Evolutionary conservation across 139 green algal species (phyloP).

Genomic region (Chlorella vulgaris): DNA sequence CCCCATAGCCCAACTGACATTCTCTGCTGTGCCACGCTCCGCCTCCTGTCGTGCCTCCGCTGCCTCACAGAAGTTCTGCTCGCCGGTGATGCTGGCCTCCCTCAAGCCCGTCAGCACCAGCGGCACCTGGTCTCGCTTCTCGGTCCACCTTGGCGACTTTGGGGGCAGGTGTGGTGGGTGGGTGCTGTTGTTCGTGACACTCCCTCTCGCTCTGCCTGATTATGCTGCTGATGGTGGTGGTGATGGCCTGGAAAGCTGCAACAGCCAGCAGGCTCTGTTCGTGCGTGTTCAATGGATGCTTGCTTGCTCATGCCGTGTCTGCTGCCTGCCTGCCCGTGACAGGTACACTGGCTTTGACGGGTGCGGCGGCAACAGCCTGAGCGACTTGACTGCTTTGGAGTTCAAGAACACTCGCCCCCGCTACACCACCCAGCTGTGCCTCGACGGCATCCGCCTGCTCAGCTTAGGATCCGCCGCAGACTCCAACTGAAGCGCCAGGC

Average conservation of each 20-base stretch:
- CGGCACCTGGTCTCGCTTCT: neutral
- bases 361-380: slow-evolving; percentile 1
- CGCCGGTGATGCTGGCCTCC: neutral
- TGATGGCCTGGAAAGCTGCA: too few relatives aligned
- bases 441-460: slow-evolving; percentile 23
- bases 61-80: slow-evolving; percentile 5
- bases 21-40: neutral
- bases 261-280: too few relatives aligned
- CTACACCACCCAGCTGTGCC: too few relatives aligned
- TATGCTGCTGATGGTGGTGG: neutral
- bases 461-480: neutral
- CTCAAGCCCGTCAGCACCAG: neutral
- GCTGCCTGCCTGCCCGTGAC: neutral
- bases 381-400: neutral
- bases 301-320: neutral
- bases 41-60: neutral
- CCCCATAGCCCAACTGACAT: neutral
- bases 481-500: neutral
- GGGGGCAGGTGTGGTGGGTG: neutral
- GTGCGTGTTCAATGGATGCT: too few relatives aligned
- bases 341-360: slow-evolving; percentile 1
- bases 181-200: neutral
- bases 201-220: neutral
- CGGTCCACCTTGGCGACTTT: slow-evolving; percentile 11
- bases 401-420: neutral